A percentile compares a stretch with the other conserved stretches of the same genome.
Conservation (phyloP, 2,329 filamentous ascomycete species). For the Amylocarpus encephaloides region DNA sequence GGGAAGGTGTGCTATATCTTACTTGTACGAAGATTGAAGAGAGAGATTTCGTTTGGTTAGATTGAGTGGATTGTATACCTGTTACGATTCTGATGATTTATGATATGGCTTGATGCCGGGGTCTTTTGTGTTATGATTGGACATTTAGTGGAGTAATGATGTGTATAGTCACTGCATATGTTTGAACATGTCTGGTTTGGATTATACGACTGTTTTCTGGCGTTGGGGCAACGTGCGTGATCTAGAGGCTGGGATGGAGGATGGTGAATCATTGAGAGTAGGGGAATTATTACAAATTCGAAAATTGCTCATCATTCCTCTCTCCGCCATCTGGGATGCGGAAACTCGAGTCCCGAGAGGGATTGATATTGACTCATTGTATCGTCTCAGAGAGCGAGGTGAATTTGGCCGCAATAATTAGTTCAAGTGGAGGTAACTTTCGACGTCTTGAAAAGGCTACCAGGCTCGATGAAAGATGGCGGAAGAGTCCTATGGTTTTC, state of each 20-base stretch:
- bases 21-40: slow-evolving; percentile 59
- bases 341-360: too few species aligned
- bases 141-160: not conserved
- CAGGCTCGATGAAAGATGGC: too few species aligned
- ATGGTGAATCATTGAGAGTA: not conserved
- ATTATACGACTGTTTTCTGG: not conserved
- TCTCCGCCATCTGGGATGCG: too few species aligned
- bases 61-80: not conserved
- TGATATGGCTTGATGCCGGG: not conserved
- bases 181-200: not conserved
- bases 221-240: not conserved
- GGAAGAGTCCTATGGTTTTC: too few species aligned
- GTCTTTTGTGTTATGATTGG: not conserved
- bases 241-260: not conserved
- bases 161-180: not conserved
- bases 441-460: too few species aligned
- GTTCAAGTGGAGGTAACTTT: too few species aligned
- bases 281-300: not conserved
- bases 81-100: not conserved
- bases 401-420: too few species aligned
- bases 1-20: slow-evolving; percentile 49
- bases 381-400: too few species aligned
- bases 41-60: slow-evolving; percentile 54
- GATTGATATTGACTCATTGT: too few species aligned
- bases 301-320: too few species aligned